Base-by-base conservation (phyloP, 2,329 filamentous ascomycete genomes). In the Botrytis medusae region DNA sequence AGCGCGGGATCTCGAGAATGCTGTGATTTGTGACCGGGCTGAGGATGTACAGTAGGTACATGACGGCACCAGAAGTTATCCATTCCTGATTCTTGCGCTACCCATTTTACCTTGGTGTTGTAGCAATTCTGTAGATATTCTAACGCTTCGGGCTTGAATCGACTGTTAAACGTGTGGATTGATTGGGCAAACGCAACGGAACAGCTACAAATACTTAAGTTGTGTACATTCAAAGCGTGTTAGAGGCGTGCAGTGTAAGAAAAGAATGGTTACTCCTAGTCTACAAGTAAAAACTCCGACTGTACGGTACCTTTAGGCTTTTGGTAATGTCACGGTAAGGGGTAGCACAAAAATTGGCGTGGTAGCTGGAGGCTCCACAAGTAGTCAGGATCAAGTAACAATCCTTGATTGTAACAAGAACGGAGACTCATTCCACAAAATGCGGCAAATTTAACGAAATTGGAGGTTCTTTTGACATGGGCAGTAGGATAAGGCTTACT, bases 21-120 rank as follows among this genome's bases (percentile, higher is more conserved):
- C 22, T 51, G 71, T 72, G 62, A 34, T 67, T 59, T 72, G 61
- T 63, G 69, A 60, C 42, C n/a, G 59, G 71, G 63, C 71, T 69
- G 51, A 67, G 29, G 61, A 51, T 72, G 71, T 51, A 68, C 70
- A 57, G 40, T n/a, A 60, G 18, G 51, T 57, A n/a, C 51, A 69
- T 59, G 48, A 69, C n/a, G 69, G 59, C 63, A 71, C 46, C 64
- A 68, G 22, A 54, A 37, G 34, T 57, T 18, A 25, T 25, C 48
- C 65, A 32, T 57, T 69, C 29, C 10, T 44, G 37, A 22, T 42
- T 69, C 34, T 69, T 57, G 48, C 20, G 34, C 32, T 42, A 57
- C 48, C 34, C 65, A 69, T 44, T 18, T 22, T 44, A 42, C 25
- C 48, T 57, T 65, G 22, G 7, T 29, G 48, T 16, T 69, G 34